Evolutionary conservation across 805 yeast genomes (phyloP), one percentile per base, ranked within the genome.

Genomic region (Wickerhamiella musiphila): DNA sequence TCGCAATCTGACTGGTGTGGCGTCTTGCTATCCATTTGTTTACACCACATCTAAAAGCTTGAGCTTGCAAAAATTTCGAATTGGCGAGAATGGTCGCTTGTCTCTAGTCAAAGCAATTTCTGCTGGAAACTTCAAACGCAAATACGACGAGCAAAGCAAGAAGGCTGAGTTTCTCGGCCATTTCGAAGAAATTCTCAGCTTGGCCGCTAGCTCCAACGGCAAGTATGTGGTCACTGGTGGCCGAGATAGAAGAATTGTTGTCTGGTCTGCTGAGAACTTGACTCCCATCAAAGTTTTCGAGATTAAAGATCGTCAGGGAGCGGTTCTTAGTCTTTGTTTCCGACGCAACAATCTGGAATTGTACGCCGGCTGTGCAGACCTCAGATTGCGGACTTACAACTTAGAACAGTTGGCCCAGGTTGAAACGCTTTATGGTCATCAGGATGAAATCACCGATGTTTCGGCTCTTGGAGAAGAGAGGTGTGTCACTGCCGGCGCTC

Each of bases 361-460:
- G 38, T 90, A 76, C 50, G 96, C 84, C 16, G 78, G 94, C 1
- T 82, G 94, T 56, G 86, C 83, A 1, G 98, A 90, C 54, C 68
- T 83, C 48, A 76, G 84, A 44, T 76, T 90, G 42, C 70, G 95
- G 51, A 78, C 93, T 0, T 90, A 69, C 52, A 75, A 84, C 40
- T 65, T 84, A 37, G 78, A 73, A 46, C 94, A 83, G 55, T 66
- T 76, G 48, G 74, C 94, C 4, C 93, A 82, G 54, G 64, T 86
- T 48, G 98, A 90, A 58, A 75, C 79, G 4, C 59, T 90, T 28
- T 90, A 81, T 51, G 98, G 98, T 2, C 98, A 90, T 56, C 96
- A 90, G 58, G 98, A 90, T 50, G 61, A 69, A 34, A 84, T 86
- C 28, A 66, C 68, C 26, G 95, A 75, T 48, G 74, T 90, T 33